Base-by-base conservation (phyloP, 306 rosid genomes). In the Alnus glutinosa region DNA sequence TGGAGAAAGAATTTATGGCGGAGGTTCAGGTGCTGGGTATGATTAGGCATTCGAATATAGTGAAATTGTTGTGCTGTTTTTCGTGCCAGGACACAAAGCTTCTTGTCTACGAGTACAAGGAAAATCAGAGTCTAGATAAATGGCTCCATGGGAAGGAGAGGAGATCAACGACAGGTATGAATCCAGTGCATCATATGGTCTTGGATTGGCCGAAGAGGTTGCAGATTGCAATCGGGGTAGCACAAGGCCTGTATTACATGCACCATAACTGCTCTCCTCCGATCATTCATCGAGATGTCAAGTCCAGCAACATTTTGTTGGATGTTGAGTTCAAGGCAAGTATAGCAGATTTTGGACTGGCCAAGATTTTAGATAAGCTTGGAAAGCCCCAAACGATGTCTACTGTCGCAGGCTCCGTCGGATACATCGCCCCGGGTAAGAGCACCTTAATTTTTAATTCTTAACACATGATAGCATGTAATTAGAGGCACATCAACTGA, bases 331-430 rank as follows among this genome's bases (percentile, higher is more conserved):
- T 95, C 87, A 88, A 78, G 74, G 97, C 99, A 32, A 79, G 85
- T 12, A 82, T 95, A 66, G 99, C 99, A 77, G 99, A 95, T 87
- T 95, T 95, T 80, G 99, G 99, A 18, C 81, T 95, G 1, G 99
- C 99, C 55, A 95, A 82, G 90, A 83, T 90, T 52, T 76, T 91
- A 82, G 79, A 75, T 23, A 87, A 86, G 83, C 80, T 79, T 13
- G 97, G 90, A 55, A 92, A 88, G 66, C 80, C 73, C 30, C 78
- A 83, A 75, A 79, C 89, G 1, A 76, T 89, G 73, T 88, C 96
- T 11, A 78, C 73, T 73, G 55, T 95, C 80, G 99, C 97, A 19
- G 99, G 99, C 70, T 84, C 99, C 49, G 87, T 87, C 8, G 99
- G 99, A 39, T 95, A 93, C 82, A 87, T 93, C 2, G 94, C 99